Evolutionary conservation across 2,329 filamentous ascomycete species (phyloP).

Genomic region (Aspergillus glaucus): DNA sequence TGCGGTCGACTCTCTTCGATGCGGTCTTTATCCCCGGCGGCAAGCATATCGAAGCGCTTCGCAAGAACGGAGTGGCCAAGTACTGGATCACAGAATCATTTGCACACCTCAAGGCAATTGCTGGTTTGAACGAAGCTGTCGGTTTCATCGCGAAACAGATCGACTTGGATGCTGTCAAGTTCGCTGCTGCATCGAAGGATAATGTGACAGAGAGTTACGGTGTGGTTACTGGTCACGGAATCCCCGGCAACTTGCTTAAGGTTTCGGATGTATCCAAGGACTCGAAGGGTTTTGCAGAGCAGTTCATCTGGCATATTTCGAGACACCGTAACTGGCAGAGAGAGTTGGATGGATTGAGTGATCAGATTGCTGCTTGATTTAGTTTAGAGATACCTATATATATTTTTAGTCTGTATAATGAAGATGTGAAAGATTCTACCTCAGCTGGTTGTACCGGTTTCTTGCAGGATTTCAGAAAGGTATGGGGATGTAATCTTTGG

Average conservation of each 20-base stretch:
- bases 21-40: slow-evolving; percentile 72
- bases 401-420: background rate
- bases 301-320: slow-evolving; percentile 63
- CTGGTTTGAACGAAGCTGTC: slow-evolving; percentile 53
- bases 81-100: slow-evolving; percentile 78
- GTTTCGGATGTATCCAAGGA: slow-evolving; percentile 56
- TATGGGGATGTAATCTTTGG: no score
- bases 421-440: background rate
- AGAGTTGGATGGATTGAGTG: slow-evolving; percentile 64
- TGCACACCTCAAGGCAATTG: slow-evolving; percentile 73
- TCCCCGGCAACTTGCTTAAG: slow-evolving; percentile 16
- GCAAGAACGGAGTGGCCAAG: slow-evolving; percentile 64
- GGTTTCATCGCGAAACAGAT: slow-evolving; percentile 25
- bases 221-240: slow-evolving; percentile 26
- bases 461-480: no score
- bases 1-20: slow-evolving; percentile 73
- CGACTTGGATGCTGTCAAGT: slow-evolving; percentile 19
- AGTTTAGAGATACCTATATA: background rate
- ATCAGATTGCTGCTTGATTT: slow-evolving; percentile 61
- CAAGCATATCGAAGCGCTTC: slow-evolving; percentile 53
- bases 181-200: slow-evolving; percentile 12
- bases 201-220: slow-evolving; percentile 26
- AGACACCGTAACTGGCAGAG: slow-evolving; percentile 68
- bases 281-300: slow-evolving; percentile 60
- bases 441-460: no score